Base-by-base conservation (phyloP, 2,329 filamentous ascomycete species). In the Fusarium verticillioides region DNA sequence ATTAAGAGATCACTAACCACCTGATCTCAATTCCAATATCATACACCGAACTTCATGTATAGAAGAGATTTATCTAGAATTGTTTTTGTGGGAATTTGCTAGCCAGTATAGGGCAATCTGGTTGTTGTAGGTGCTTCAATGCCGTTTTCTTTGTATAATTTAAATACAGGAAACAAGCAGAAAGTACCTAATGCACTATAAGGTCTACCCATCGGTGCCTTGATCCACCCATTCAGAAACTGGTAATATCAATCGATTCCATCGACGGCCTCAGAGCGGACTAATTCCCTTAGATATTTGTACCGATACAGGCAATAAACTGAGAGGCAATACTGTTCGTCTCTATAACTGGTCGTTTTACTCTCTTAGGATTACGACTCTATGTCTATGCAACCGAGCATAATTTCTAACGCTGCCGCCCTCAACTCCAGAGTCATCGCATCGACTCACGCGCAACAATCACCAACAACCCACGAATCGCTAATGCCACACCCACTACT, bases 401-500 rank as follows among this genome's bases (percentile, higher is more conserved):
- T 73, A 61, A 59, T 59, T 60, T 73, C 69, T 65, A 73, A 66
- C 52, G 58, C 60, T 68, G 42, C 47, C 57, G 62, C 66, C 39
- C 44, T 54, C 74, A 78, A 78, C 76, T 78, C 76, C 76, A 72
- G 63, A 77, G 61, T 43, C 63, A 47, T 61, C 34, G 34, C 58
- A 61, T 66, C 39, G 59, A 70, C 69, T 73, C 34, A 60, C 59
- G 49, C 54, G 12, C 42, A 69, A 64, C 70, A 46, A 57, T 67
- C 75, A 74, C 62, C 57, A 66, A 54, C 60, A 74, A 52, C 43
- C 37, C 65, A 64, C 69, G 73, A 65, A 65, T 54, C 66, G 66
- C 66, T 69, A 70, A 69, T 70, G 47, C 59, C 36, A 37, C 56
- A 49, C 56, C 52, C 47, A 42, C 67, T 65, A 64, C 56, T 71